These are phyloP conservation scores for Suhomyces emberorum DNA, from an alignment of 805 yeast species.

Conservation along the genomic window DNA sequence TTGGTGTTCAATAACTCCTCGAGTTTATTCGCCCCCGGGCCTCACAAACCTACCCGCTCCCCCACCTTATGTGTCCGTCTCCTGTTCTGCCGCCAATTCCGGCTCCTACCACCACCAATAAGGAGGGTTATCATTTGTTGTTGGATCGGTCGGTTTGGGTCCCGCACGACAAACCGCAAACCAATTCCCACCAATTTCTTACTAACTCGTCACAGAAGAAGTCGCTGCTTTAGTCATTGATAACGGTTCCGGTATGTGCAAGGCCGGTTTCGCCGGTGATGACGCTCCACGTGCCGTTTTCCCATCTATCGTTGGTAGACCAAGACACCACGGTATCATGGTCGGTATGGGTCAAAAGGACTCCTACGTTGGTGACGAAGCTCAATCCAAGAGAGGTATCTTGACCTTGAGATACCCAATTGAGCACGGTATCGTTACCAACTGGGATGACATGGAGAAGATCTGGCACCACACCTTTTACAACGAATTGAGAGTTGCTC, in stretches of 20 bases:
- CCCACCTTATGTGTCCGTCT: too few species aligned
- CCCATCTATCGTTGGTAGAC: conserved; percentile 99
- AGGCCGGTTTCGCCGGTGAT: conserved; percentile 99
- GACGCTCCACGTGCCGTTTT: conserved; percentile 99
- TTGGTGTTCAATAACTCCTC: too few species aligned
- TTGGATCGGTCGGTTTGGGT: neutral
- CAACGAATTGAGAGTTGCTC: conserved; percentile 99
- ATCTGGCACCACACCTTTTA: conserved; percentile 99
- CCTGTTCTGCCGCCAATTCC: conserved; percentile 1
- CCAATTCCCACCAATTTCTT: conserved; percentile 5
- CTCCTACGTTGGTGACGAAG: conserved; percentile 99
- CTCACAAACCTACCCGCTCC: too few species aligned
- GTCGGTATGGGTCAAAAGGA: conserved; percentile 99
- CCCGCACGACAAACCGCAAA: conserved; percentile 7
- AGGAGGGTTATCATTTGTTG: conserved; percentile 5
- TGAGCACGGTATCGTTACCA: conserved; percentile 99
- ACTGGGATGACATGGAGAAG: conserved; percentile 99
- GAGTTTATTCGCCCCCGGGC: too few species aligned
- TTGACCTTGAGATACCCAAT: conserved; percentile 97
- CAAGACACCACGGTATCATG: conserved; percentile 99
- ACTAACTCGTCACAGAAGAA: conserved; percentile 42
- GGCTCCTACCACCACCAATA: neutral
- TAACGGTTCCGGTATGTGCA: conserved; percentile 99
- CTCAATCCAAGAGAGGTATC: conserved; percentile 99
- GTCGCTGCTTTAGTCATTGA: conserved; percentile 80